Conservation (phyloP, 139 green algal genomes). For the Trebouxia sp. region DNA sequence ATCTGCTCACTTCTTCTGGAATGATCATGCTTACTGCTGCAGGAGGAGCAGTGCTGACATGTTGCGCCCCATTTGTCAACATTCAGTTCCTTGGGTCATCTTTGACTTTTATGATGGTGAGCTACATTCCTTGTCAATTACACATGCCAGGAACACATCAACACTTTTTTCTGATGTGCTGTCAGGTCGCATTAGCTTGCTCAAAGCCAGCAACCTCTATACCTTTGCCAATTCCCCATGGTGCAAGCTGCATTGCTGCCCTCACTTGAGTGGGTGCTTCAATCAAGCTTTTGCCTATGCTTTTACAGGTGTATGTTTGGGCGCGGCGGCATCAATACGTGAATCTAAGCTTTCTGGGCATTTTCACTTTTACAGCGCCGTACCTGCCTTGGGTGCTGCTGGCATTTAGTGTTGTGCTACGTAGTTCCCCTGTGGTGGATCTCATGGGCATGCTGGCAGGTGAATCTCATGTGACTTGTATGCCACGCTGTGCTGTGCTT, state of each 20-base stretch:
- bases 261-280: too few relatives aligned
- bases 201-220: too few relatives aligned
- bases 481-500: slow-evolving; percentile 4
- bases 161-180: too few relatives aligned
- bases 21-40: background rate
- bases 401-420: slow-evolving; percentile 91
- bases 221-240: too few relatives aligned
- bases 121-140: too few relatives aligned
- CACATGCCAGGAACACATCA: too few relatives aligned
- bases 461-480: background rate
- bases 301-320: slow-evolving; percentile 93
- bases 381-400: slow-evolving; percentile 99
- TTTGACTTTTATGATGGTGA: slow-evolving; percentile 98
- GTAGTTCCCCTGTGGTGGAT: slow-evolving; percentile 85
- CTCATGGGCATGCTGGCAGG: slow-evolving; percentile 91
- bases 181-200: too few relatives aligned
- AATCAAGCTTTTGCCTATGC: too few relatives aligned
- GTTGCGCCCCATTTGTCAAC: slow-evolving; percentile 86
- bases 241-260: too few relatives aligned
- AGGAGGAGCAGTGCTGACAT: slow-evolving; percentile 76
- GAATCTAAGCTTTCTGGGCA: slow-evolving; percentile 93
- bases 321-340: slow-evolving; percentile 89
- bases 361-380: slow-evolving; percentile 98
- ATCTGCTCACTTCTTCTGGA: too few relatives aligned
- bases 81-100: slow-evolving; percentile 95